Evolutionary conservation across 805 yeast genomes (phyloP), one percentile per base, ranked within the genome.

Genomic region (Candida lessepsii): DNA sequence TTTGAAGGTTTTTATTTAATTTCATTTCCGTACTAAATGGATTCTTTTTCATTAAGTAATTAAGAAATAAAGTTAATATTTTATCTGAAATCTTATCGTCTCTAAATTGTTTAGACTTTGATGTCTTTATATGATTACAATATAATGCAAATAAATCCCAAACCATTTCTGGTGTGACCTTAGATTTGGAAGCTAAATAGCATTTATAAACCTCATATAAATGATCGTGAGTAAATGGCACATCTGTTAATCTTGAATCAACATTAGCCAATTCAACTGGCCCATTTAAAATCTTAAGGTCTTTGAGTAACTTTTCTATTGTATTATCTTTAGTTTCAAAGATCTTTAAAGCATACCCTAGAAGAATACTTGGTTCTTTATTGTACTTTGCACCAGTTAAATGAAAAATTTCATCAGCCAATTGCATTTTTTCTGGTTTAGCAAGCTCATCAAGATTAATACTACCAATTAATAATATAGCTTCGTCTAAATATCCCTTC

Each of bases 331-430:
- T 43, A 5, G 13, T 18, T 13, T 27, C 29, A 40, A 59, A 66
- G 14, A 65, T 42, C 1, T 67, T 51, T 0, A 60, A 56, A 23
- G 58, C 56, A 48, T 69, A 69, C 2, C 72, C 73, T 4, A 63
- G 49, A 4, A 66, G 47, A 3, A 66, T 54, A 25, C 64, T 58
- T 2, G 72, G 71, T 5, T 63, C 54, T 6, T 42, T 40, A 0
- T 61, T 51, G 40, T 54, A 69, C 41, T 59, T 60, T 9, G 44
- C 46, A 11, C 53, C 48, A 25, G 67, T 65, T 13, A 67, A 47
- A 6, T 49, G 42, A 40, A 69, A 50, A 9, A 69, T 57, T 36
- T 69, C 70, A 3, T 52, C 45, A 4, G 54, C 60, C 20, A 67
- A 46, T 14, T 42, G 27, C 1, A 16, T 16, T 26, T 58, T 53